Conservation (phyloP, 164 flowering plant species). For the Paratinospora sagittata region DNA sequence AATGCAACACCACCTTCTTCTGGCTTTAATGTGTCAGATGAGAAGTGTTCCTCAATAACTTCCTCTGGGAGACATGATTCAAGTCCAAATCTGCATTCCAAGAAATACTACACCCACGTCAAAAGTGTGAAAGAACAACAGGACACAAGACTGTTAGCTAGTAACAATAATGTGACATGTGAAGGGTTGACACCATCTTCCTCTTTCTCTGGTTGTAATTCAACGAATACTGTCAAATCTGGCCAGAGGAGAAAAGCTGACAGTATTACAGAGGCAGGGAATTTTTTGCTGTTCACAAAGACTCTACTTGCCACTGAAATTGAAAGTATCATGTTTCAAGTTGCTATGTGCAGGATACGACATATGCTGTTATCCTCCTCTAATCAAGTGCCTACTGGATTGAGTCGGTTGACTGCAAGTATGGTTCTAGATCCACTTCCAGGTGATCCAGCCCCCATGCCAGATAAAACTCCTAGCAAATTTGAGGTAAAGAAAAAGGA, state of each 20-base stretch:
- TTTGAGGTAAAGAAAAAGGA: constrained; percentile 73
- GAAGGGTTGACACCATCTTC: constrained; percentile 39
- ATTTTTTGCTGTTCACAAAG: constrained; percentile 37
- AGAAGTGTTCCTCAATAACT: constrained; percentile 32
- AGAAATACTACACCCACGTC: constrained; percentile 57
- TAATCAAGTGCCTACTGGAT: constrained; percentile 26
- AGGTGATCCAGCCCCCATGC: constrained; percentile 42
- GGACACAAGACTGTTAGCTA: constrained; percentile 19
- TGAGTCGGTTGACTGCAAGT: constrained; percentile 32
- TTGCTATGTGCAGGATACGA: constrained; percentile 80
- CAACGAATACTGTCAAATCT: constrained; percentile 40
- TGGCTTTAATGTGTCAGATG: constrained; percentile 43
- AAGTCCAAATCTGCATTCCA: constrained; percentile 25
- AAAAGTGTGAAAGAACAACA: constrained; percentile 36
- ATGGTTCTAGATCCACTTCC: constrained; percentile 38
- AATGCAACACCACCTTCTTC: constrained; percentile 76
- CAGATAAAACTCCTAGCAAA: constrained; percentile 42
- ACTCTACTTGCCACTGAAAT: constrained; percentile 74
- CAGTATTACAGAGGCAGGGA: constrained; percentile 27
- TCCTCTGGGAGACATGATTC: constrained; percentile 30
- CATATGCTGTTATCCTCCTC: constrained; percentile 52
- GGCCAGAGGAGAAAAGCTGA: constrained; percentile 38
- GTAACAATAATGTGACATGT: constrained; percentile 23
- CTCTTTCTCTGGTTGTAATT: constrained; percentile 36
- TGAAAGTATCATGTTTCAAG: constrained; percentile 79